Evolutionary conservation across 192 early-diverging fungal genomes (phyloP), one percentile per base, ranked within the genome.

Genomic region (Podila clonocystis): DNA sequence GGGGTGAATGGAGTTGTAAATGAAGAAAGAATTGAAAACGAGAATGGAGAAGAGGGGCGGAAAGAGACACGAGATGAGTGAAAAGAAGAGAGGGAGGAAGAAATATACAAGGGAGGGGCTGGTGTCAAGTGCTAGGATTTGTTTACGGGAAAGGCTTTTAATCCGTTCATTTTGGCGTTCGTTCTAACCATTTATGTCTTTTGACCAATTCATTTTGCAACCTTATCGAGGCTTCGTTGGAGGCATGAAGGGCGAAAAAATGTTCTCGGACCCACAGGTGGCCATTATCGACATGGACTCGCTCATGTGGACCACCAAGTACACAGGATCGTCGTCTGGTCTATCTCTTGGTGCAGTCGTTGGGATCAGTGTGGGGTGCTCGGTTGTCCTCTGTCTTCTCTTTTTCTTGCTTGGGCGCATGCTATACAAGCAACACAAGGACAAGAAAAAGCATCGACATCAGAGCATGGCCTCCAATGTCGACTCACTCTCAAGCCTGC

Each of bases 251-350:
- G 22, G 52, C 66, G 6, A 58, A 5, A 30, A 34, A n/a, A 24
- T 58, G 28, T 80, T 80, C 58, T 52, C 77, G 12, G n/a, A 64
- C 11, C 70, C 61, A 15, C 77, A 80, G 50, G 52, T 73, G 3
- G 77, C 67, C 0, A 68, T 80, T 24, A 68, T 80, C n/a, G 68
- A 80, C 28, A 73, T 70, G 9, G 72, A 60, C 13, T 52, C 52
- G 9, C 63, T 62, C 66, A 15, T 20, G 29, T 80, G 70, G 70
- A 59, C 57, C 12, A 9, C 28, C 5, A 58, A 36, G 29, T 79
- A 67, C n/a, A 59, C 52, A 28, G 52, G 65, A 6, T 17, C 19
- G 5, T 20, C 5, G 5, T 11, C 52, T 28, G 38, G 19, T 19
- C 33, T 38, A 22, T 50, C 75, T 19, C n/a, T 36, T 8, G 67